phyloP scores from a whole-genome alignment of 441 rosid species.

The Hura crepitans region DNA sequence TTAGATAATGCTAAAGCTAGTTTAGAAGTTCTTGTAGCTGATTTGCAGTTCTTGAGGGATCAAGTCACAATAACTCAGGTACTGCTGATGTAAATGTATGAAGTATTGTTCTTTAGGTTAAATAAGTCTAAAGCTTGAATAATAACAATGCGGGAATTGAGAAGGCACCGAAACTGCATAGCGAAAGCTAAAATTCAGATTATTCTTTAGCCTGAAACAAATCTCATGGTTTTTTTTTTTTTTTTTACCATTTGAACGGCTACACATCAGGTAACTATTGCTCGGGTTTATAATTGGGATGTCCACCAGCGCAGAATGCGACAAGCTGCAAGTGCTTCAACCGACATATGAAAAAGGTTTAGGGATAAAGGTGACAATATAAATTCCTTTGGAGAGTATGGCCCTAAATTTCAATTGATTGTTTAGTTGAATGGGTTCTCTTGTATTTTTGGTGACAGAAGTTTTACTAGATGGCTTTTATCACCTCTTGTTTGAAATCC shows the following conservation, averaged over 20 bases:
- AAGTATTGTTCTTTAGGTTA: conserved; percentile 1
- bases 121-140: neutral
- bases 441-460: neutral
- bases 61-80: conserved; percentile 96
- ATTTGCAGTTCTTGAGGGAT: conserved; percentile 89
- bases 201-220: neutral
- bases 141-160: neutral
- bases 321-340: conserved; percentile 43
- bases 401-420: conserved; percentile 12
- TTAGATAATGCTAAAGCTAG: conserved; percentile 92
- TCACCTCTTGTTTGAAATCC: neutral
- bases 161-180: neutral
- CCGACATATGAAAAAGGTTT: conserved; percentile 39
- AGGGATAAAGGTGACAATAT: conserved; percentile 9
- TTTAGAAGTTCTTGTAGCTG: conserved; percentile 79
- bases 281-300: conserved; percentile 83
- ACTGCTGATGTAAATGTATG: neutral
- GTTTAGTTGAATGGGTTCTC: conserved; percentile 13
- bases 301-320: conserved; percentile 73
- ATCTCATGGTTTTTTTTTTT: conserved; percentile 7
- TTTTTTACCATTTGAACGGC: conserved; percentile 10
- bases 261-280: conserved; percentile 58
- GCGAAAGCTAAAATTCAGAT: neutral
- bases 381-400: conserved; percentile 14
- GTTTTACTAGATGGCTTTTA: conserved; percentile 4